Evolutionary conservation across 306 rosid genomes (phyloP), one percentile per base, ranked within the genome.

Genomic region (Comarum palustre): DNA sequence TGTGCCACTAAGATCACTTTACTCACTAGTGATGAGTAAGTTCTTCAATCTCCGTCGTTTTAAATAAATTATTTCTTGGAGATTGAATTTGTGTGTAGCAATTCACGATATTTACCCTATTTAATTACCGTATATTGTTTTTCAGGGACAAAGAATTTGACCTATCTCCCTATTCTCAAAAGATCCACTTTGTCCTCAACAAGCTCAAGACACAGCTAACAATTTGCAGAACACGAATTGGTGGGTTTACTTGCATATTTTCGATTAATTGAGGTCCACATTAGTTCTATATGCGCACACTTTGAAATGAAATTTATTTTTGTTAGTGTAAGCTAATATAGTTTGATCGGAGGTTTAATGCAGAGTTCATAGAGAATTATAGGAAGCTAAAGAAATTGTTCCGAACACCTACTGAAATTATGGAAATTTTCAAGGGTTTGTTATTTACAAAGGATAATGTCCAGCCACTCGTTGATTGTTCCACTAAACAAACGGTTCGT

Each of bases 381-480:
- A 36, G 36, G 13, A 78, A 7, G 42, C 65, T 82, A 0, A 24
- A 3, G 59, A 82, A 60, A 42, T 0, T 59, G 12, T 34, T 75
- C 20, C 77, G 9, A 45, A 82, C 72, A 20, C 78, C 77, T 5
- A 61, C 88, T 0, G 92, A 87, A 48, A 29, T 82, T 2, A 65
- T 65, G 77, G 82, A 82, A 34, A 17, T 78, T 8, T 36, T 82
- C 32, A 82, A 78, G 74, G 80, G 31, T 12, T 57, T 78, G 24
- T 29, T 75, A 14, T 82, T 66, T 20, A 19, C 73, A 12, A 79
- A 70, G 60, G 43, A 66, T 17, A 51, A 39, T 72, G 76, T 77
- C 4, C 60, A 78, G 25, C 77, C 78, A 5, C 73, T 91, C 5
- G 60, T 80, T 43, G 89, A 91, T 62, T 89, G 97, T 66, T 81